Percentiles rank a stretch among this genome's conserved stretches.
Evolutionary conservation across 495 filamentous ascomycete genomes (phyloP).

Genomic region (Aspergillus bertholletiae): DNA sequence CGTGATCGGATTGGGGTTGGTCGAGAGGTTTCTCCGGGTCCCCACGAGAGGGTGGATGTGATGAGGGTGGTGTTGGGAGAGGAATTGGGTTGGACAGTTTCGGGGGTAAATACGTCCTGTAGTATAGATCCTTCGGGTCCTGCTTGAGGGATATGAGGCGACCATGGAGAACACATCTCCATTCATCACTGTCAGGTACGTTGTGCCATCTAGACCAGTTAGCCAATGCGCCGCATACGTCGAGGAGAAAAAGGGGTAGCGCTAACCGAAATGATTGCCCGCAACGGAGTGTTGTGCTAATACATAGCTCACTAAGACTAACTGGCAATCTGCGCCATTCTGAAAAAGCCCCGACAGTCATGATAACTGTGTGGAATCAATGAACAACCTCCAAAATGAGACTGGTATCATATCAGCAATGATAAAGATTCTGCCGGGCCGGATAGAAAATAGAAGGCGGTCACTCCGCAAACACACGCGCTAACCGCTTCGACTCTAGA

Average conservation of each 20-base stretch:
- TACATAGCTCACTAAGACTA: constrained; percentile 75
- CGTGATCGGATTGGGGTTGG: constrained; percentile 26
- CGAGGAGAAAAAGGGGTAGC: not conserved
- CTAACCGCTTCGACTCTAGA: constrained; percentile 15
- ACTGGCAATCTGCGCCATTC: constrained; percentile 83
- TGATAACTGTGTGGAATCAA: constrained; percentile 13
- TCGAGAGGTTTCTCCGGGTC: constrained; percentile 11
- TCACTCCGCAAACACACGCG: constrained; percentile 10
- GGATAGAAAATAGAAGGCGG: constrained; percentile 22
- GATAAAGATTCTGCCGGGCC: constrained; percentile 21
- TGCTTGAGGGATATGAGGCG: constrained; percentile 82
- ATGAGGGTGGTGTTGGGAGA: constrained; percentile 24
- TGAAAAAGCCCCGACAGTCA: constrained; percentile 34
- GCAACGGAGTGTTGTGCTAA: constrained; percentile 86
- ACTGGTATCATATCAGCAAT: not conserved
- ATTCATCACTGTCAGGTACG: constrained; percentile 67
- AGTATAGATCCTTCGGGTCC: constrained; percentile 75
- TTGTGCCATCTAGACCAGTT: constrained; percentile 69
- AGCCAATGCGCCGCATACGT: not conserved
- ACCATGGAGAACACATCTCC: constrained; percentile 86
- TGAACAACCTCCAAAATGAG: not conserved
- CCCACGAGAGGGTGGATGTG: constrained; percentile 29
- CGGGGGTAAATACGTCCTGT: constrained; percentile 60
- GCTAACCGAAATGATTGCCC: constrained; percentile 80
- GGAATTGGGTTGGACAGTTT: not conserved